Evolutionary conservation across 1,284 basidiomycete genomes (phyloP), one percentile per base, ranked within the genome.

Genomic region (Cryptococcus sp.): DNA sequence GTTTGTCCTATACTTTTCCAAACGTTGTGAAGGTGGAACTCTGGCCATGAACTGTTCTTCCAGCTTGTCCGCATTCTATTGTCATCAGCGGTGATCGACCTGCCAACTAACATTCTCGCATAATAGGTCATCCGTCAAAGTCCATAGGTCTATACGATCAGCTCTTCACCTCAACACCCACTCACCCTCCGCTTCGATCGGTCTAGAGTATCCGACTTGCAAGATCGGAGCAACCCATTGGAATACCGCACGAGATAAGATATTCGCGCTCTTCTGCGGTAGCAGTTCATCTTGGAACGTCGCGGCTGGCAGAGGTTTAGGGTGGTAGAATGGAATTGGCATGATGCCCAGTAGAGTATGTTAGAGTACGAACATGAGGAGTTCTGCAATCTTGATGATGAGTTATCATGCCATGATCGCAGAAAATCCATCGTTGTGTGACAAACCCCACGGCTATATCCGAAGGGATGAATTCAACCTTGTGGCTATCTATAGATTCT

Each of bases 171-270:
- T 10, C 49, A 1, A 23, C 37, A 43, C 64, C 57, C 42, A 41
- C 64, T 57, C 42, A 65, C 68, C 68, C 31, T 70, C 66, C 3
- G 59, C 46, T 34, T 70, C 57, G 2, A 70, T 36, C 3, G 65
- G 65, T 14, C 66, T 38, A 0, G 66, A 63, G 45, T 70, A 67
- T 0, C 66, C 68, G 3, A 61, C 62, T 47, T 65, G 63, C 23
- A 68, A 53, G 35, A 70, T 53, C 1, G 65, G 64, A 5, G 62
- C 60, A 10, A 65, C 50, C 68, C 68, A 70, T 31, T 63, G 61
- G 36, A 64, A 66, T 36, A 63, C 43, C 6, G 63, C 38, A n/a
- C 45, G 50, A 2, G 63, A 65, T 4, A 68, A 30, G 4, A 42
- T 31, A n/a, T 55, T 58, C 5, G 68, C 66, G 10, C 41, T 53